Evolutionary conservation across 139 green algal genomes (phyloP).

Genomic region (Mesotaenium endlicherianum): DNA sequence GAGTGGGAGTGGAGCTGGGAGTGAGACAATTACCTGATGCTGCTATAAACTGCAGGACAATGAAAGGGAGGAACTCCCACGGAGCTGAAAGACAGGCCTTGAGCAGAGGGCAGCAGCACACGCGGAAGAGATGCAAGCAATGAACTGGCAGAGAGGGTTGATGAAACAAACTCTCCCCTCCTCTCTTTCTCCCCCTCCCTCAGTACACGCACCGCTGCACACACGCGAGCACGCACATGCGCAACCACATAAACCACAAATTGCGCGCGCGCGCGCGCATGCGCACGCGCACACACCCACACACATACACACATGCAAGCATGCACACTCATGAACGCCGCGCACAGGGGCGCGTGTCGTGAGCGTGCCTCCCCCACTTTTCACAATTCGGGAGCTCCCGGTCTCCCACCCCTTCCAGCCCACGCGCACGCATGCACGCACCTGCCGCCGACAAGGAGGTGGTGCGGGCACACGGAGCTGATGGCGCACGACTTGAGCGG

Average conservation of each 20-base stretch:
- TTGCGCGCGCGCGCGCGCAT: background rate
- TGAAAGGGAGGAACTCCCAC: background rate
- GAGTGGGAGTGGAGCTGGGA: too few relatives aligned
- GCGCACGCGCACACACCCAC: background rate
- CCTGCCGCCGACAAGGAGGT: slow-evolving; percentile 35
- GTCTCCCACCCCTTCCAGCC: too few relatives aligned
- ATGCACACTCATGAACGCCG: too few relatives aligned
- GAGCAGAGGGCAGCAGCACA: slow-evolving; percentile 8
- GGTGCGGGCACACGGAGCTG: slow-evolving; percentile 17
- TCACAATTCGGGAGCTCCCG: background rate
- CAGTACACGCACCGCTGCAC: background rate
- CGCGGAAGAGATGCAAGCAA: background rate
- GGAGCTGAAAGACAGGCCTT: slow-evolving; percentile 3
- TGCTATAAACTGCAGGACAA: background rate
- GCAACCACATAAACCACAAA: too few relatives aligned
- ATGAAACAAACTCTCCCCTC: background rate
- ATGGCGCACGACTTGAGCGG: slow-evolving; percentile 41
- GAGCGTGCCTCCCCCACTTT: too few relatives aligned
- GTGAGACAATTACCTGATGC: too few relatives aligned
- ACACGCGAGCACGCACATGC: background rate
- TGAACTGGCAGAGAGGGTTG: background rate
- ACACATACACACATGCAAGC: background rate
- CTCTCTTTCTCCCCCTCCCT: background rate
- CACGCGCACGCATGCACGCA: background rate
- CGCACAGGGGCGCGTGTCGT: too few relatives aligned